Evolutionary conservation across 768 basidiomycete species (phyloP).

Genomic region (Clitopilus hobsonii): DNA sequence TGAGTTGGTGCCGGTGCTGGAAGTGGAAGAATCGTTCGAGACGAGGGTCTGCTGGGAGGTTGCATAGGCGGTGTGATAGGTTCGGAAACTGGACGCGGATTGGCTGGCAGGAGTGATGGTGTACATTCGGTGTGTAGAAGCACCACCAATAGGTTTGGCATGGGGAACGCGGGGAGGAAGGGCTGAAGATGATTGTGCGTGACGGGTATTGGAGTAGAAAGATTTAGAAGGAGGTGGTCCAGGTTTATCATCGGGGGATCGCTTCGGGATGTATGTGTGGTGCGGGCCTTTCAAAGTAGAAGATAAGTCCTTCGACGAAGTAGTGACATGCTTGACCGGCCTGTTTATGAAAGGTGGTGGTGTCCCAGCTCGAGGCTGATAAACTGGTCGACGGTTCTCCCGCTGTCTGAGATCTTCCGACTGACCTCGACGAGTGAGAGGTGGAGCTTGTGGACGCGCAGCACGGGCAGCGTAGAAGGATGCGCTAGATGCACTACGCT

Average conservation of each 20-base stretch:
- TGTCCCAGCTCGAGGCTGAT: neutral
- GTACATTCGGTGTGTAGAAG: neutral
- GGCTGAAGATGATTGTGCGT: neutral
- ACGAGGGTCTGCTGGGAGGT: neutral
- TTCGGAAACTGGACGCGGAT: neutral
- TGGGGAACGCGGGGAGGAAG: neutral
- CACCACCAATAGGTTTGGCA: neutral
- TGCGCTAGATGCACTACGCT: slow-evolving; percentile 7
- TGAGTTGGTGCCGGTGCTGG: too few relatives aligned
- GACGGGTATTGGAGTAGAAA: neutral
- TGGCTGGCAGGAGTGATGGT: neutral
- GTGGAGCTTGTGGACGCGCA: neutral
- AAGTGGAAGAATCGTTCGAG: neutral
- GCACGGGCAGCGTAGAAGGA: neutral
- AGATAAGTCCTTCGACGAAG: too few relatives aligned
- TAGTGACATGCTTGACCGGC: too few relatives aligned
- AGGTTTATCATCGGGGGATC: too few relatives aligned
- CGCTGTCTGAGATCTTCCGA: neutral
- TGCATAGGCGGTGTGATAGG: neutral
- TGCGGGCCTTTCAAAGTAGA: too few relatives aligned
- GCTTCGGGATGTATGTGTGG: too few relatives aligned
- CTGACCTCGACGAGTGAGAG: neutral
- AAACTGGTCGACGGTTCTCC: neutral
- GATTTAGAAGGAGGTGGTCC: neutral
- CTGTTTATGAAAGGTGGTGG: neutral